phyloP scores from a whole-genome alignment of 78 protist genomes.

The Tieghemostelium lacteum region DNA sequence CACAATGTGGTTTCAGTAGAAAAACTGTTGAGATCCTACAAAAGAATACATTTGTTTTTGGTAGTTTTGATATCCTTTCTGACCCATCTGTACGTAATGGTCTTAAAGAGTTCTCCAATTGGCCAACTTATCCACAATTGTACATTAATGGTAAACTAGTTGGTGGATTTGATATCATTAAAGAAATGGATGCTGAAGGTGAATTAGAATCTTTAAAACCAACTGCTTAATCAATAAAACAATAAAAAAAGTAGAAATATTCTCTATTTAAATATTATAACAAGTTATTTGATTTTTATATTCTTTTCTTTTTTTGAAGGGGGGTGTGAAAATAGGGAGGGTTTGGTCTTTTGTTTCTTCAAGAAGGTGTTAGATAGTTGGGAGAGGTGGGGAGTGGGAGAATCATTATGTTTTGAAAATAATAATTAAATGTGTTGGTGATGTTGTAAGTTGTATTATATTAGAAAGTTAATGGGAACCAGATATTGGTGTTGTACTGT shows the following conservation, averaged over 20 bases:
- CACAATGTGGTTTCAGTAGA: constrained; percentile 95
- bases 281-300: background rate
- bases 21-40: constrained; percentile 83
- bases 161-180: constrained; percentile 92
- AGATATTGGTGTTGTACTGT: constrained; percentile 32
- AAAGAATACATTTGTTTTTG: constrained; percentile 58
- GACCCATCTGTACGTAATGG: constrained; percentile 90
- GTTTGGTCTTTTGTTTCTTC: no score
- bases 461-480: no score
- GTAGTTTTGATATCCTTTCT: constrained; percentile 84
- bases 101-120: constrained; percentile 76
- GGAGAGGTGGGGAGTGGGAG: no score
- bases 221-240: background rate
- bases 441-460: no score
- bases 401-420: background rate
- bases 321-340: no score
- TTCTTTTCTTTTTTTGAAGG: no score
- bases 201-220: constrained; percentile 63
- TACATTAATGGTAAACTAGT: constrained; percentile 90
- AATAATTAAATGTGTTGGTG: no score
- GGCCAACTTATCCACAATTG: constrained; percentile 95
- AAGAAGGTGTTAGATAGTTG: no score
- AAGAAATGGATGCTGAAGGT: constrained; percentile 80
- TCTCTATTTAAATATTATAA: background rate
- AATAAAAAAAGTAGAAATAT: background rate